Percentiles rank a stretch among this genome's conserved stretches.
Conservation (phyloP, 2,329 filamentous ascomycete species). For the Fusarium sp. region DNA sequence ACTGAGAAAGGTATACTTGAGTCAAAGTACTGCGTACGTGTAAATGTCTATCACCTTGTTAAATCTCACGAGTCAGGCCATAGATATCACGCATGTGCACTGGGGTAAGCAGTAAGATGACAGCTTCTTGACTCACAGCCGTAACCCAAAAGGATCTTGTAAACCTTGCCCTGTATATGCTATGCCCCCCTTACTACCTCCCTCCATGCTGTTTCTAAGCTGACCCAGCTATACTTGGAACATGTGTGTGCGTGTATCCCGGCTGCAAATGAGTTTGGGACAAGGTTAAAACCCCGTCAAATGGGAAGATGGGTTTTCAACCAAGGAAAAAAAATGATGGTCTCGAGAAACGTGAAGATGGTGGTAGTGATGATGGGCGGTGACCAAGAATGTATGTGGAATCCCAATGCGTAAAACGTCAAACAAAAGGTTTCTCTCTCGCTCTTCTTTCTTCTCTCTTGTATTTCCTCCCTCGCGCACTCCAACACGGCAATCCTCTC, state of each 20-base stretch:
- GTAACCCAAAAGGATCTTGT: neutral
- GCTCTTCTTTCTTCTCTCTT: slow-evolving; percentile 40
- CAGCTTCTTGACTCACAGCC: slow-evolving; percentile 4
- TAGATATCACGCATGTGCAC: neutral
- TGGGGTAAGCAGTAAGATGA: neutral
- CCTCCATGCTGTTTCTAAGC: slow-evolving; percentile 19
- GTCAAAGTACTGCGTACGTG: neutral
- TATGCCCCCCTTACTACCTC: slow-evolving; percentile 17
- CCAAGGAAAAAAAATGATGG: slow-evolving; percentile 5
- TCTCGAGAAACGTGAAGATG: slow-evolving; percentile 11
- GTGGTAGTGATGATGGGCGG: slow-evolving; percentile 7
- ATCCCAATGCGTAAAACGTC: slow-evolving; percentile 42
- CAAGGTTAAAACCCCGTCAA: slow-evolving; percentile 15
- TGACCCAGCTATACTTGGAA: slow-evolving; percentile 16
- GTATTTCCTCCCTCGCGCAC: slow-evolving; percentile 13
- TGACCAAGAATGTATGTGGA: slow-evolving; percentile 27
- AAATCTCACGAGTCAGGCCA: neutral
- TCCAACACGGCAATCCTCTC: slow-evolving; percentile 19
- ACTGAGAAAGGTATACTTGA: too few species aligned
- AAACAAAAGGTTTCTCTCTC: slow-evolving; percentile 41
- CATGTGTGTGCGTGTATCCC: slow-evolving; percentile 1
- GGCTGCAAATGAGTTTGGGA: slow-evolving; percentile 1
- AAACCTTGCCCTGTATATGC: slow-evolving; percentile 35
- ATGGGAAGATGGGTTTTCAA: neutral
- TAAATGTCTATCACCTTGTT: neutral